Base-by-base conservation (phyloP, 352 stramenopile genomes). In the Globisporangium carolinianum region DNA sequence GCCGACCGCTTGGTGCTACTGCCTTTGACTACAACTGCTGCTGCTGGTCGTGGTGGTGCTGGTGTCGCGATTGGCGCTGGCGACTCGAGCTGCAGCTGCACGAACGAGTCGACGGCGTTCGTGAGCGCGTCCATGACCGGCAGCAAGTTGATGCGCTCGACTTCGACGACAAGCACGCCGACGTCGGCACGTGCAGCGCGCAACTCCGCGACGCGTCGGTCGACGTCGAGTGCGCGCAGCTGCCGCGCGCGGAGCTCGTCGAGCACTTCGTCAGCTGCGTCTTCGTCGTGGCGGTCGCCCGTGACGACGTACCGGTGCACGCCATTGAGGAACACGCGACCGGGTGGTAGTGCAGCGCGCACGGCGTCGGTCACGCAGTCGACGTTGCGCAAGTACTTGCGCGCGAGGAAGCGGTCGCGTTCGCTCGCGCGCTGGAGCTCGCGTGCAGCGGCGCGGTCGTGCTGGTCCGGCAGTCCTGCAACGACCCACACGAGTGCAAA, bases 311-410 rank as follows among this genome's bases (percentile, higher is more conserved):
- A 91, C 45, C 66, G 58, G 10, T 79, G 76, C 0, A 92, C 72
- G 37, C 83, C 83, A 45, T 90, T 90, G 60, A 89, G 75, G 53
- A 88, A 91, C 1, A 90, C 73, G 36, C 68, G 77, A 2, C 83
- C 83, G 0, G 51, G 24, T 18, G 76, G 65, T 6, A 87, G 61
- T 3, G 56, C 47, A 3, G 71, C 63, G 38, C 66, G 69, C 24
- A 78, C 52, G 0, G 50, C 47, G 35, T 73, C 61, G 5, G 65
- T 11, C n/a, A 72, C 55, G 42, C 55, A 58, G 51, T 86, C 68
- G 51, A 83, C 55, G 48, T 76, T 73, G 37, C 75, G 66, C 15
- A 92, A 61, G 55, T 86, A 91, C 63, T 84, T 87, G 66, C 76
- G 70, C 49, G 76, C 67, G 1, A 92, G 62, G 37, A 79, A 80